Evolutionary conservation across 805 yeast species (phyloP), one percentile per base, ranked within the genome.

Genomic region (Ogataea pignaliae): DNA sequence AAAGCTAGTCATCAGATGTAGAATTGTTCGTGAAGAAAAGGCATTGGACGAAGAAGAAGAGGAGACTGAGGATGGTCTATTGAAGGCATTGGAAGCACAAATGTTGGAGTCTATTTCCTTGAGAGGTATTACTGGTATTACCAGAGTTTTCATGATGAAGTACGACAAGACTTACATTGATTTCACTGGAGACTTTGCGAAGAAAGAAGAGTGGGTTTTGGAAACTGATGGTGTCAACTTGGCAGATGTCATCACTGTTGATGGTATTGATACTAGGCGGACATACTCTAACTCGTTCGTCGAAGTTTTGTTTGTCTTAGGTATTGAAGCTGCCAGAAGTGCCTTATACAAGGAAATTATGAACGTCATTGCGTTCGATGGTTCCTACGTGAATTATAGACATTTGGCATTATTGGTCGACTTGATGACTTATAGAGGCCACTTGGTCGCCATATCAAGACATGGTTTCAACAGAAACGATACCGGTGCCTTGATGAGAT

Each of bases 401-500:
- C 99, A 93, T 61, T 85, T 93, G 93, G 97, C 99, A 4, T 73
- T 93, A 57, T 76, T 93, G 58, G 98, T 93, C 46, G 99, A 93
- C 72, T 95, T 90, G 33, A 93, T 93, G 99, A 93, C 99, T 2
- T 87, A 96, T 34, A 84, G 96, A 62, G 99, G 99, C 60, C 96
- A 91, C 63, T 75, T 93, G 67, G 91, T 95, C 87, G 98, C 99
- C 34, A 90, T 93, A 59, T 91, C 98, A 36, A 95, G 99, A 78
- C 99, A 93, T 64, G 99, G 99, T 78, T 91, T 93, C 69, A 93
- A 93, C 69, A 84, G 99, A 71, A 86, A 96, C 33, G 97, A 93
- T 54, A 93, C 99, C 29, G 99, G 99, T 70, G 99, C 99, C 2
- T 76, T 93, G 62, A 93, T 93, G 99, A 82, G 99, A 70, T 93